Base-by-base conservation (phyloP, 108 stramenopile genomes). In the Cyclotella distinguenda region DNA sequence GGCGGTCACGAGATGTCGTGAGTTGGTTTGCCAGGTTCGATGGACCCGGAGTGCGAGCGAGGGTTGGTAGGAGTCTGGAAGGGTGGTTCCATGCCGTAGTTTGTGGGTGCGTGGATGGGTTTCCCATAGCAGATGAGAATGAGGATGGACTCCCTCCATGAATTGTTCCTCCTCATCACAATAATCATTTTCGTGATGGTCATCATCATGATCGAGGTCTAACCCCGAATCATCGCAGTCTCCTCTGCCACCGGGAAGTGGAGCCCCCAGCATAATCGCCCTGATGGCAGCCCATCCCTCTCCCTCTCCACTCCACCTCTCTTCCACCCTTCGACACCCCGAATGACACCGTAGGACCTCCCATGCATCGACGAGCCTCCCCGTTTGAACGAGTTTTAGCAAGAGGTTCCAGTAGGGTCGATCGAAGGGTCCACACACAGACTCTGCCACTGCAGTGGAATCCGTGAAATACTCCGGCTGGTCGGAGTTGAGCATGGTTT, bases 281-380 rank as follows among this genome's bases (percentile, higher is more conserved):
- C 68, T 68, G 42, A 92, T 47, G 9, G 72, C 73, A 40, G 28
- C 27, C 50, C 88, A 91, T 23, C 83, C 86, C 26, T 86, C 77
- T 47, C 73, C 67, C 50, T 89, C 85, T 16, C 73, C 42, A 21
- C 58, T 48, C 0, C 51, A 19, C 23, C 34, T 30, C 30, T 61
- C 65, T 28, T 64, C 64, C n/a, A 60, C 75, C 35, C 63, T 75
- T 18, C 72, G 73, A 42, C 79, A 85, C 16, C 72, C 58, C 15
- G 88, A 89, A 79, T 89, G 88, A 22, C 68, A 69, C 21, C 69
- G 73, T 12, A 93, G 67, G 4, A 88, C 57, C 0, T 71, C 77
- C 91, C 91, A 93, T 10, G 87, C 91, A 21, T 86, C 59, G 6
- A 64, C 65, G 60, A 93, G 48, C 53, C 82, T 72, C 9, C 91